A percentile compares a stretch with the other conserved stretches of the same genome.
phyloP scores from a whole-genome alignment of 352 stramenopile species.

The Pythium dissotocum region DNA sequence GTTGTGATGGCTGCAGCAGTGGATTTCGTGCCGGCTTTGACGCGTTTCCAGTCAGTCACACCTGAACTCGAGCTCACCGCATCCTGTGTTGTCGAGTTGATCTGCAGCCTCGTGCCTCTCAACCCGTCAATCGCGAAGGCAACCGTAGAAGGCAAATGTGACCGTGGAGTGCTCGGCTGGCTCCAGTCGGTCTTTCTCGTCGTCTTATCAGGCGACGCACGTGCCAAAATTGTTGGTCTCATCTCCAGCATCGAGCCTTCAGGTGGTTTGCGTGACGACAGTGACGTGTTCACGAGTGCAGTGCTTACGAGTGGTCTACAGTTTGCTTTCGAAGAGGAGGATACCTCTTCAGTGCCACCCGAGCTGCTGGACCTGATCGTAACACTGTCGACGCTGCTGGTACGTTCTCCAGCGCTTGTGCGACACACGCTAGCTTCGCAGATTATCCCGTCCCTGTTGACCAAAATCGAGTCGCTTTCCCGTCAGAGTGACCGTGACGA shows the following conservation, averaged over 20 bases:
- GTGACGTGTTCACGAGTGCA: neutral
- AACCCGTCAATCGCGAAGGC: constrained; percentile 5
- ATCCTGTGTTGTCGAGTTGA: constrained; percentile 15
- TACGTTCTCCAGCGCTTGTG: neutral
- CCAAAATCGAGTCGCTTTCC: neutral
- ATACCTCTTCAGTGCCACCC: neutral
- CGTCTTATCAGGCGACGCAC: neutral
- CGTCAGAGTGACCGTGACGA: neutral
- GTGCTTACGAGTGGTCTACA: neutral
- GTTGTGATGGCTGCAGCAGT: neutral
- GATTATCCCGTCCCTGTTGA: constrained; percentile 4
- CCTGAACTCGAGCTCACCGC: neutral
- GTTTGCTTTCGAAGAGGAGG: neutral
- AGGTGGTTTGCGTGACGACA: neutral
- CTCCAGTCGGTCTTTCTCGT: neutral
- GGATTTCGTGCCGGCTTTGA: neutral
- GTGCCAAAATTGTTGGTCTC: neutral
- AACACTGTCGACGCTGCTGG: constrained; percentile 3
- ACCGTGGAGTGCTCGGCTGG: neutral
- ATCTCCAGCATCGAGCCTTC: neutral
- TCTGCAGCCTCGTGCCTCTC: constrained; percentile 17
- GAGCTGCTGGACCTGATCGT: constrained; percentile 13
- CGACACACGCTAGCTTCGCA: constrained; percentile 2
- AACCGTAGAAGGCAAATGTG: neutral
- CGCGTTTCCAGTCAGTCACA: neutral